A percentile compares a stretch with the other conserved stretches of the same genome.
Evolutionary conservation across 148 eudicot genomes (phyloP).

Genomic region (Pouteria glomerata): DNA sequence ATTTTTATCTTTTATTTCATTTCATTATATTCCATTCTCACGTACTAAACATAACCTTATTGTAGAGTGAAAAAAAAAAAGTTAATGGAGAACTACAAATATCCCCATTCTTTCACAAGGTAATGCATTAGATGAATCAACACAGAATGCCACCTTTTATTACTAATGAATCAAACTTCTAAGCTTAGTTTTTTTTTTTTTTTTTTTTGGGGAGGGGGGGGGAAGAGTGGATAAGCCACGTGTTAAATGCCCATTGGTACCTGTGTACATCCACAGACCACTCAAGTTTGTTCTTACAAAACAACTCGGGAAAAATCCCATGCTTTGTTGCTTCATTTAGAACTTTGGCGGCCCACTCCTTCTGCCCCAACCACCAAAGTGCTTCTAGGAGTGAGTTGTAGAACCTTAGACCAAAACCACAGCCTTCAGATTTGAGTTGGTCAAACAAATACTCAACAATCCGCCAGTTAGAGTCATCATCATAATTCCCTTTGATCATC

Average conservation of each 20-base stretch:
- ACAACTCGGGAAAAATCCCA: conserved; percentile 88
- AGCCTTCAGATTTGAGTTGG: conserved; percentile 86
- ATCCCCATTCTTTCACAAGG: no score
- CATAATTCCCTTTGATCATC: conserved; percentile 90
- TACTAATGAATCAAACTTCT: no score
- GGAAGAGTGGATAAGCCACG: no score
- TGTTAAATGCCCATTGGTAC: conserved; percentile 29
- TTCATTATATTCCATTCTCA: no score
- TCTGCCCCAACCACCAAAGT: conserved; percentile 94
- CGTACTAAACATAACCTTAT: no score
- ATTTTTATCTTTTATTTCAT: no score
- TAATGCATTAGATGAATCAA: no score
- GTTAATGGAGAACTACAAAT: no score
- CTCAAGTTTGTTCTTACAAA: conserved; percentile 61
- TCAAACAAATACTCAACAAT: conserved; percentile 93
- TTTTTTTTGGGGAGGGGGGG: conserved; percentile 2
- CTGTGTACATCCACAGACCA: conserved; percentile 96
- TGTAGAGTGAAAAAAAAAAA: no score
- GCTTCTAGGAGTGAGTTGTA: conserved; percentile 87
- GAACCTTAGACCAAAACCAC: conserved; percentile 83
- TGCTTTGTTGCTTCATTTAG: conserved; percentile 84
- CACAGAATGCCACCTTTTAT: no score
- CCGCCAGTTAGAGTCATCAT: conserved; percentile 88
- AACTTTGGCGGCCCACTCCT: conserved; percentile 83
- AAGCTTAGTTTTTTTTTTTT: background rate